Conservation (phyloP, 2,329 filamentous ascomycete genomes). For the Westerdykella sp. region DNA sequence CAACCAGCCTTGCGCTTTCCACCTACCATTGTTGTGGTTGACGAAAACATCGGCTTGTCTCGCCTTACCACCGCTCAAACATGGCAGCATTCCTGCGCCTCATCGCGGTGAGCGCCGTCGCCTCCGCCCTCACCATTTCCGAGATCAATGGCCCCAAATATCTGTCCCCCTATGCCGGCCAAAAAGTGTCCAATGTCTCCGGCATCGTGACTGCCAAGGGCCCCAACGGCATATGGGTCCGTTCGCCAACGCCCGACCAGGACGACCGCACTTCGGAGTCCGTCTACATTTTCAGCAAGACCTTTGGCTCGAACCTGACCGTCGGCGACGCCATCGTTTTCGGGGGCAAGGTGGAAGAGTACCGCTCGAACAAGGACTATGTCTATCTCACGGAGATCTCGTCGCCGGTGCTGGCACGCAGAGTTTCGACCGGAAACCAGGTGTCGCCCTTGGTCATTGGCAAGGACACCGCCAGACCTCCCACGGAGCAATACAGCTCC, state of each 20-base stretch:
- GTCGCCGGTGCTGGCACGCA: conserved; percentile 48
- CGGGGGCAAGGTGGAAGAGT: conserved; percentile 56
- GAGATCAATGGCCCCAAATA: conserved; percentile 62
- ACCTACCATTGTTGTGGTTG: too few relatives aligned
- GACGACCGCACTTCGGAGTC: conserved; percentile 57
- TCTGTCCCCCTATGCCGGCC: conserved; percentile 54
- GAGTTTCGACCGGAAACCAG: conserved; percentile 49
- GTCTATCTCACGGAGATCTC: conserved; percentile 60
- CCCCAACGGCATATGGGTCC: conserved; percentile 57
- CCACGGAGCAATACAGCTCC: conserved; percentile 54
- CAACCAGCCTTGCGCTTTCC: too few relatives aligned
- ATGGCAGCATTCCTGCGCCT: conserved; percentile 7
- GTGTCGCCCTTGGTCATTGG: conserved; percentile 58
- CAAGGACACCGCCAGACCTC: conserved; percentile 51
- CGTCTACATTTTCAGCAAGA: conserved; percentile 57
- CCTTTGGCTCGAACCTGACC: conserved; percentile 47
- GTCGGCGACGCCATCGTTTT: conserved; percentile 60
- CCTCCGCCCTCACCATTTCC: conserved; percentile 20
- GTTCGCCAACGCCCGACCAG: conserved; percentile 52
- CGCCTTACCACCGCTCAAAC: background rate
- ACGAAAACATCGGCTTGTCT: too few relatives aligned
- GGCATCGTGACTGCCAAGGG: conserved; percentile 61
- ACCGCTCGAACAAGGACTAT: conserved; percentile 51
- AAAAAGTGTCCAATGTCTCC: conserved; percentile 53
- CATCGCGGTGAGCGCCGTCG: conserved; percentile 6